These are phyloP conservation scores for Corymbia maculata DNA, from an alignment of 345 rosid species.

Conservation along the genomic window DNA sequence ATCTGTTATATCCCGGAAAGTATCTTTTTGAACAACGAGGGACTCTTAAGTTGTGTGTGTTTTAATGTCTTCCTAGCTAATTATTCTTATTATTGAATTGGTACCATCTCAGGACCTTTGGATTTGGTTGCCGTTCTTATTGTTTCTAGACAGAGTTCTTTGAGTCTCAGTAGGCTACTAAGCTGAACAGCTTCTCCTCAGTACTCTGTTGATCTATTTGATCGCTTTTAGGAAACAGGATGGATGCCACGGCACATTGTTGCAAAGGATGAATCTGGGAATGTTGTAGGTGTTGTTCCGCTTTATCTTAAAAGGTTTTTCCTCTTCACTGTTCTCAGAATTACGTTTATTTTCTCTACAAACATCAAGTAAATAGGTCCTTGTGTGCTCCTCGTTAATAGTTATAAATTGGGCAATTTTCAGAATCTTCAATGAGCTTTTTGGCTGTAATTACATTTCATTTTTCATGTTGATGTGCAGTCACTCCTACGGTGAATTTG, in stretches of 20 bases:
- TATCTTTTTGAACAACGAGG: background rate
- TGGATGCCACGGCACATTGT: slow-evolving; percentile 80
- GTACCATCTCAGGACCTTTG: background rate
- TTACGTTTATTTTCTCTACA: background rate
- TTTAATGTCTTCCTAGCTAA: background rate
- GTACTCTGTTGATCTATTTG: background rate
- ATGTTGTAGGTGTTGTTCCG: slow-evolving; percentile 77
- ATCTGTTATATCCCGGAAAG: accelerated
- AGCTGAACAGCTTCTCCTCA: background rate
- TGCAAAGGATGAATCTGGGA: slow-evolving; percentile 65
- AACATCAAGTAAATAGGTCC: background rate
- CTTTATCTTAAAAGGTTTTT: slow-evolving; percentile 90
- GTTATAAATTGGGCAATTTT: background rate
- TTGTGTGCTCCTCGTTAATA: background rate
- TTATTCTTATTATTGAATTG: background rate
- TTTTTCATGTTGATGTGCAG: slow-evolving; percentile 30
- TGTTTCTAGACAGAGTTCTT: background rate
- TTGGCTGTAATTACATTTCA: slow-evolving; percentile 2
- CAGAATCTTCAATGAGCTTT: background rate
- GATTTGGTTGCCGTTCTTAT: background rate
- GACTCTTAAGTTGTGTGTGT: background rate
- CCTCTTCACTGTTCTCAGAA: slow-evolving; percentile 5
- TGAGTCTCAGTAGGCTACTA: background rate
- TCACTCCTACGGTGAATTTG: slow-evolving; percentile 95
- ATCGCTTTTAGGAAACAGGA: slow-evolving; percentile 71